Evolutionary conservation across 2,329 filamentous ascomycete species (phyloP).

Genomic region (Leptographium procerum): DNA sequence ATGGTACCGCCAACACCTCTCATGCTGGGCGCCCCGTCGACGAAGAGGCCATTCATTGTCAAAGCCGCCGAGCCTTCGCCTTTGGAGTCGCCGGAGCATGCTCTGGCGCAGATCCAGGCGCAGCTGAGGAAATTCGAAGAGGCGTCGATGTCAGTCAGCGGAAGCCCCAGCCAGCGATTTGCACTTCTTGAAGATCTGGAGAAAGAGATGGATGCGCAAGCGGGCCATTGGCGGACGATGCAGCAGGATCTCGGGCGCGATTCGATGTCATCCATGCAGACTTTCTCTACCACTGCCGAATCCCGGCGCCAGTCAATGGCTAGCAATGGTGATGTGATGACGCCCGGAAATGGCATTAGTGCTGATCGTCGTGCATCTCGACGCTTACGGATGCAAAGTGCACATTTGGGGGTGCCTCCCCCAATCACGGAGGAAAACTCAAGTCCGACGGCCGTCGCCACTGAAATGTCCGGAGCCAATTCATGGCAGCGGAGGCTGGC

Average conservation of each 20-base stretch:
- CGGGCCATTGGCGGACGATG: constrained; percentile 48
- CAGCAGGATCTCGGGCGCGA: constrained; percentile 39
- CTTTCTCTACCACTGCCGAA: constrained; percentile 17
- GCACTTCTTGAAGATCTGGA: constrained; percentile 48
- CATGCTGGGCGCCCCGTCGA: constrained; percentile 30
- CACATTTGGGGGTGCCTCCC: neutral
- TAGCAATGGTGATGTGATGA: constrained; percentile 13
- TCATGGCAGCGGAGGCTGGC: constrained; percentile 30
- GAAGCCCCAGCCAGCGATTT: constrained; percentile 30
- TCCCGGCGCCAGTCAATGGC: constrained; percentile 21
- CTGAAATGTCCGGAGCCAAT: neutral
- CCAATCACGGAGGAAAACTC: neutral
- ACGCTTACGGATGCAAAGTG: constrained; percentile 24
- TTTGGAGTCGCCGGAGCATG: constrained; percentile 38
- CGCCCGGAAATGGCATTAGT: constrained; percentile 21
- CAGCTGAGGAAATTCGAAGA: constrained; percentile 40
- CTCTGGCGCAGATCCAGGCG: constrained; percentile 37
- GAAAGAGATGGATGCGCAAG: constrained; percentile 48
- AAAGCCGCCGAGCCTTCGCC: constrained; percentile 39
- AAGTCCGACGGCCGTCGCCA: constrained; percentile 1
- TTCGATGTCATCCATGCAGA: constrained; percentile 36
- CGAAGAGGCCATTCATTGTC: constrained; percentile 30
- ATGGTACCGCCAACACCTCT: constrained; percentile 47
- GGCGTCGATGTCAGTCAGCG: constrained; percentile 21
- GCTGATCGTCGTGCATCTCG: constrained; percentile 27